A percentile compares a stretch with the other conserved stretches of the same genome.
Evolutionary conservation across 495 filamentous ascomycete genomes (phyloP).

Genomic region (Chaetomium tenue): DNA sequence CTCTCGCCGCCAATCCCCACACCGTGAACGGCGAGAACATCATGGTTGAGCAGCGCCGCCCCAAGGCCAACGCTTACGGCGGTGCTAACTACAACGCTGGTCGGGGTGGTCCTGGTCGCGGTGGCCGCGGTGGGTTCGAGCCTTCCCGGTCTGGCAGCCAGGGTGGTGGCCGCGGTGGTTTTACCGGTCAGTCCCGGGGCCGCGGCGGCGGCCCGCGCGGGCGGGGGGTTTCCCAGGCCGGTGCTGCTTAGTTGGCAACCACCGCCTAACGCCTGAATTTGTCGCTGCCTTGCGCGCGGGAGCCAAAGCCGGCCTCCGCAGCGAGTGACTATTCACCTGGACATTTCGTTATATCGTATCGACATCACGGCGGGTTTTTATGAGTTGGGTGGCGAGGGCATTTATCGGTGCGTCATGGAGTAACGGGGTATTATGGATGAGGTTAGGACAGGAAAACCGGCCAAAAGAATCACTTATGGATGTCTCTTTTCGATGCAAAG

Average conservation of each 20-base stretch:
- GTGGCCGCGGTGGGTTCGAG: slow-evolving; percentile 65
- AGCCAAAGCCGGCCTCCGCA: background rate
- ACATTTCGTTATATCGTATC: slow-evolving; percentile 19
- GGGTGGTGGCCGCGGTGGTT: slow-evolving; percentile 64
- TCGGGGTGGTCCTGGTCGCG: slow-evolving; percentile 57
- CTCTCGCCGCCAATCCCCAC: slow-evolving; percentile 82
- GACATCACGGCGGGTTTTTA: slow-evolving; percentile 12
- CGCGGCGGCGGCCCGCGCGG: slow-evolving; percentile 56
- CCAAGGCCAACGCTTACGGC: slow-evolving; percentile 65
- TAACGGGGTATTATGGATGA: slow-evolving; percentile 26
- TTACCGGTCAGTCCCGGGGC: slow-evolving; percentile 55
- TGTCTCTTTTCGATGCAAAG: slow-evolving; percentile 19
- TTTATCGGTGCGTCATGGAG: slow-evolving; percentile 30
- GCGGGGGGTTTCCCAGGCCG: slow-evolving; percentile 43
- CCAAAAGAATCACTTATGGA: slow-evolving; percentile 22
- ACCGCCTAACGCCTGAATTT: slow-evolving; percentile 16
- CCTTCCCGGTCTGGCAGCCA: slow-evolving; percentile 57
- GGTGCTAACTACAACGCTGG: slow-evolving; percentile 61
- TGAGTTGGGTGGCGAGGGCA: slow-evolving; percentile 19
- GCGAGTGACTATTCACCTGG: background rate
- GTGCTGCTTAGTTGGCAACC: slow-evolving; percentile 30
- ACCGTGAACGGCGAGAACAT: slow-evolving; percentile 76
- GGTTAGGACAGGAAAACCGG: slow-evolving; percentile 27
- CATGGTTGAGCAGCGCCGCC: slow-evolving; percentile 82
- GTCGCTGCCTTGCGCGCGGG: background rate